These are phyloP conservation scores for Corrigiola litoralis DNA, from an alignment of 179 eudicot genomes.

Conservation along the genomic window DNA sequence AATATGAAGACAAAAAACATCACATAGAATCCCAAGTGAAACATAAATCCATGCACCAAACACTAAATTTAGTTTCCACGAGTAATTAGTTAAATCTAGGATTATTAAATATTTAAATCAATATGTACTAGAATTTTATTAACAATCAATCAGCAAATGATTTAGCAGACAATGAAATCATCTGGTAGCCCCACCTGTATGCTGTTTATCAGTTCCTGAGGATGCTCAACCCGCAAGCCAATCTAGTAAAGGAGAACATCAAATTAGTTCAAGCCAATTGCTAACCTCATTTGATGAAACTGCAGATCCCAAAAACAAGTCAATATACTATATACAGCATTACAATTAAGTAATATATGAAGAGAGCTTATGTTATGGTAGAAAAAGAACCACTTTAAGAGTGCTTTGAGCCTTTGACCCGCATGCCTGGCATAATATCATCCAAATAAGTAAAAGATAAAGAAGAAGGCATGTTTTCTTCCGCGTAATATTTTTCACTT, in stretches of 20 bases:
- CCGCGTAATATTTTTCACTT: too few species aligned
- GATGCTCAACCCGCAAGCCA: conserved; percentile 94
- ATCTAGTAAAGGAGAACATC: conserved; percentile 34
- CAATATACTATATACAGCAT: not conserved
- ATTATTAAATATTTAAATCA: too few species aligned
- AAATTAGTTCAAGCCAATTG: conserved; percentile 12
- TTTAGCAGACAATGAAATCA: not conserved
- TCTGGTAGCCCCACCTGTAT: conserved; percentile 60
- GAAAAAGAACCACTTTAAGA: not conserved
- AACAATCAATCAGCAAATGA: not conserved
- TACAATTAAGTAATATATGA: not conserved
- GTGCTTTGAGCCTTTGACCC: too few species aligned
- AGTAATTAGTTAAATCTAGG: too few species aligned
- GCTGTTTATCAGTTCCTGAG: conserved; percentile 75
- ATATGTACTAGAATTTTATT: too few species aligned
- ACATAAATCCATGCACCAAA: too few species aligned
- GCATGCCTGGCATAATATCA: too few species aligned
- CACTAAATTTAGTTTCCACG: too few species aligned
- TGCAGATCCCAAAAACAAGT: not conserved
- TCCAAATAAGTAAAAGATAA: too few species aligned
- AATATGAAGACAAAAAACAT: too few species aligned
- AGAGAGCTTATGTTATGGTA: not conserved
- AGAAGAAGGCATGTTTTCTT: too few species aligned
- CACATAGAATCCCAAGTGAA: too few species aligned
- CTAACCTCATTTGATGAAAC: not conserved